Conservation (phyloP, 2,329 filamentous ascomycete species). For the Arthrinium puccinioides region DNA sequence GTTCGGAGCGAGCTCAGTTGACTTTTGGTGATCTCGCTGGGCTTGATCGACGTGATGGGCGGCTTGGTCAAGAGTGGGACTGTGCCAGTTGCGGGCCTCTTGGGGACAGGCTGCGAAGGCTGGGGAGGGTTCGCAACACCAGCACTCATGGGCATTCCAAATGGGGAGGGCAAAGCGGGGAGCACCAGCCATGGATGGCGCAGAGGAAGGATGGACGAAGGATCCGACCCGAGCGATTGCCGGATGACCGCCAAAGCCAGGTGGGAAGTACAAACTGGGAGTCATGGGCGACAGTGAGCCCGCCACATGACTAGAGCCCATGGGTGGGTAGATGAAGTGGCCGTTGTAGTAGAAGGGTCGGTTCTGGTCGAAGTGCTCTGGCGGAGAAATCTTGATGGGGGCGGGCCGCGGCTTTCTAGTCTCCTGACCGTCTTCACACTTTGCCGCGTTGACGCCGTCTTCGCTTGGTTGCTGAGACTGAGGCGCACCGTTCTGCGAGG, state of each 20-base stretch:
- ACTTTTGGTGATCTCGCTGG: conserved; percentile 53
- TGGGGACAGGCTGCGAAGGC: too few species aligned
- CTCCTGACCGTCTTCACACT: conserved; percentile 13
- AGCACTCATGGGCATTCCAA: background rate
- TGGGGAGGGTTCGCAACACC: background rate
- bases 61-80: conserved; percentile 19
- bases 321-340: conserved; percentile 32
- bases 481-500: conserved; percentile 6
- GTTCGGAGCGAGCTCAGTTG: conserved; percentile 44
- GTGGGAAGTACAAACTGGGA: conserved; percentile 12
- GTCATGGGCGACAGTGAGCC: conserved; percentile 12
- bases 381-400: conserved; percentile 27
- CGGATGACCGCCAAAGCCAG: conserved; percentile 10
- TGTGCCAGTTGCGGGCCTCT: background rate
- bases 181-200: conserved; percentile 8
- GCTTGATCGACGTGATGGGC: conserved; percentile 51
- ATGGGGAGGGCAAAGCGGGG: conserved; percentile 5
- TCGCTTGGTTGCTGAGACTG: conserved; percentile 1
- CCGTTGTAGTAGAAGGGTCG: conserved; percentile 38
- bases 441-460: conserved; percentile 7
- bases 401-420: conserved; percentile 23
- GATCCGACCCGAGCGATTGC: conserved; percentile 11
- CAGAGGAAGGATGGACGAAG: conserved; percentile 9
- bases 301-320: conserved; percentile 9
- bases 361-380: conserved; percentile 37